Base-by-base conservation (phyloP, 768 basidiomycete species). In the Thelephora ganbajun region DNA sequence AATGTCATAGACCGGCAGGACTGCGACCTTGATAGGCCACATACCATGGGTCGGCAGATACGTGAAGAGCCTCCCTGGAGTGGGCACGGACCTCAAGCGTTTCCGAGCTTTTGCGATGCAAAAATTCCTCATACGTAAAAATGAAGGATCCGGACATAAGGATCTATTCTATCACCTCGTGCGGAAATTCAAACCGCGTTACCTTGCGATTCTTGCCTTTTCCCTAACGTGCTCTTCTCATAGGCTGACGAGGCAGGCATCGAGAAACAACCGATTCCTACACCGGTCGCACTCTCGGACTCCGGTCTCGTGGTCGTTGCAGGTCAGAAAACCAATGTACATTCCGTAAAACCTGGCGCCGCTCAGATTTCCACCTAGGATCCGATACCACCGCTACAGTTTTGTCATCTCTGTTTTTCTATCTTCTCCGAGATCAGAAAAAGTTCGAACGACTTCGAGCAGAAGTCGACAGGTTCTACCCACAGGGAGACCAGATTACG, bases 321-420 rank as follows among this genome's bases (percentile, higher is more conserved):
- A 46, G 48, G 22, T 20, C 13, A 7, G 11, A 13, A 2, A 26
- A 46, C n/a, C 14, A 35, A 13, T 22, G 46, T n/a, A 16, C 26
- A 1, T 46, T 39, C 22, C 33, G 48, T 6, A 16, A 30, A 7
- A 43, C 37, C 2, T 49, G 47, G 45, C 44, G 47, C 36, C 22
- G 47, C 9, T 50, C 35, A 35, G 43, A 51, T 26, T 23, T 45
- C 36, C 45, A 49, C 0, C 46, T 53, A 50, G 62, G 61, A 11
- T 54, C 61, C 6, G 62, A 61, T 39, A 63, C 62, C 2, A 59
- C 61, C 4, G 54, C 58, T 2, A 48, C 48, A 13, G 53, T 56
- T 1, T 50, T 63, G 30, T 47, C 54, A 20, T 53, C 51, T 23
- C 42, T 59, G n/a, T 59, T 63, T 41, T 59, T 53, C 45, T 51